These are phyloP conservation scores for Pythium oligandrum DNA, from an alignment of 352 stramenopile genomes.

Conservation along the genomic window DNA sequence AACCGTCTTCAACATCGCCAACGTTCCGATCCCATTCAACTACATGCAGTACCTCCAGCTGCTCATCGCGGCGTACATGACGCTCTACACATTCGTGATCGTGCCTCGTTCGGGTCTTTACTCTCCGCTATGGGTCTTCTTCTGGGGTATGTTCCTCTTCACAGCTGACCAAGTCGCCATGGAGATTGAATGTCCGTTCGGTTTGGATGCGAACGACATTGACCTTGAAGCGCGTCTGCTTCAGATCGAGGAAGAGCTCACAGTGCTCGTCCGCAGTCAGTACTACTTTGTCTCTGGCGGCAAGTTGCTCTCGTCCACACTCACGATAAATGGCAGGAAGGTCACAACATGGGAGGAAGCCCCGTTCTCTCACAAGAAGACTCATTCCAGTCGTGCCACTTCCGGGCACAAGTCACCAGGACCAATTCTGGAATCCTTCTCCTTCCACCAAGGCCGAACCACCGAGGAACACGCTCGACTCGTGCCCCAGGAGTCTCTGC, in stretches of 20 bases:
- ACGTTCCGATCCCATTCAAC: constrained; percentile 84
- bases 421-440: constrained; percentile 31
- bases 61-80: constrained; percentile 67
- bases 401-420: not conserved
- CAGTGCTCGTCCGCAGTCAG: constrained; percentile 70
- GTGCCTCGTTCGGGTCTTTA: constrained; percentile 66
- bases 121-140: constrained; percentile 75
- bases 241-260: constrained; percentile 81
- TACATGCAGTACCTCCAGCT: constrained; percentile 83
- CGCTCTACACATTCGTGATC: constrained; percentile 83
- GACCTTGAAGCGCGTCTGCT: constrained; percentile 66
- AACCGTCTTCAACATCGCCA: constrained; percentile 81
- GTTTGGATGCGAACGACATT: constrained; percentile 76
- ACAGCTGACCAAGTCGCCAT: constrained; percentile 78
- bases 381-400: constrained; percentile 1
- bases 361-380: too few relatives aligned
- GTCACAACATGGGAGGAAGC: constrained; percentile 3
- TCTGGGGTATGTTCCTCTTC: constrained; percentile 79
- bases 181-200: constrained; percentile 83
- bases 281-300: constrained; percentile 78
- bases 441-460: constrained; percentile 65
- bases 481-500: constrained; percentile 41
- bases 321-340: constrained; percentile 9
- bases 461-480: constrained; percentile 33
- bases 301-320: constrained; percentile 14